These are phyloP conservation scores for Brettanomyces custersianus DNA, from an alignment of 805 yeast genomes.

Conservation along the genomic window DNA sequence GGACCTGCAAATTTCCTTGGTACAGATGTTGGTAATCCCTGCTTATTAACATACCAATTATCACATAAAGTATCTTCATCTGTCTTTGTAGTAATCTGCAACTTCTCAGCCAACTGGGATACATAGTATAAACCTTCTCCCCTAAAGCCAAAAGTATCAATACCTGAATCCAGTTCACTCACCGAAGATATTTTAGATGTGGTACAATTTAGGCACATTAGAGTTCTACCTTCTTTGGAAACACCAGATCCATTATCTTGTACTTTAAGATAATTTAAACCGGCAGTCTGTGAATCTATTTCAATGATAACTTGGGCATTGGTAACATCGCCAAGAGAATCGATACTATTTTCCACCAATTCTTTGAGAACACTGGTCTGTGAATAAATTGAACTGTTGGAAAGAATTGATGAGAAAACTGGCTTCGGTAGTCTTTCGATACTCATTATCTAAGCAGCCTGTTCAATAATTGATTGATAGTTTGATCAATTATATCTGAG, in stretches of 20 bases:
- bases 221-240: constrained; percentile 16
- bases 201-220: constrained; percentile 29
- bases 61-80: constrained; percentile 23
- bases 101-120: constrained; percentile 21
- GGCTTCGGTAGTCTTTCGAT: constrained; percentile 16
- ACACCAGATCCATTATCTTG: constrained; percentile 36
- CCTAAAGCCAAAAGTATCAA: constrained; percentile 35
- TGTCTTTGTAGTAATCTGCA: constrained; percentile 26
- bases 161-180: constrained; percentile 22
- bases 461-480: too few relatives aligned
- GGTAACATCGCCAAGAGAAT: constrained; percentile 17
- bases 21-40: constrained; percentile 18
- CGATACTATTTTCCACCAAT: constrained; percentile 33
- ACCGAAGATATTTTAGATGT: constrained; percentile 32
- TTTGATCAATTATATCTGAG: too few relatives aligned
- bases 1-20: constrained; percentile 19
- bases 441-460: constrained; percentile 6
- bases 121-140: constrained; percentile 41
- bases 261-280: constrained; percentile 22
- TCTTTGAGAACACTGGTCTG: constrained; percentile 31
- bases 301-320: constrained; percentile 26
- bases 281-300: constrained; percentile 30
- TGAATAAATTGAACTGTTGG: constrained; percentile 25
- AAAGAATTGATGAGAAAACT: constrained; percentile 15
- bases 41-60: constrained; percentile 26